Evolutionary conservation across 192 early-diverging fungal species (phyloP).

Genomic region (Chytriomyces sp.): DNA sequence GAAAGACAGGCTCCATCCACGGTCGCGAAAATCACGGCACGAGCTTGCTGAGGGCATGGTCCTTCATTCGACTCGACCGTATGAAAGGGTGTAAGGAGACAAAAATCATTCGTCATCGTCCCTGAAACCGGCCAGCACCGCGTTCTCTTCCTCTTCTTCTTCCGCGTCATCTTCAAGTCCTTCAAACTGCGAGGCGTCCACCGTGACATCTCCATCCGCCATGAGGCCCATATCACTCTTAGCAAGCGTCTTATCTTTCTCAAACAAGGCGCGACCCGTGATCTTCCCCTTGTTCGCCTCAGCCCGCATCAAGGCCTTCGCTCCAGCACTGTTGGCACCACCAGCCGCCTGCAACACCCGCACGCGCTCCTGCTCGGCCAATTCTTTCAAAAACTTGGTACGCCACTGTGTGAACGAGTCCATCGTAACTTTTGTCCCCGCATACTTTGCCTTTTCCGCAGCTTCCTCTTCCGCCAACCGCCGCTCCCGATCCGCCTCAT

Average conservation of each 20-base stretch:
- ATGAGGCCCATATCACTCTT: constrained; percentile 78
- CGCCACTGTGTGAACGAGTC: constrained; percentile 83
- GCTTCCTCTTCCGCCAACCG: constrained; percentile 61
- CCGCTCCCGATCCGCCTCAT: constrained; percentile 34
- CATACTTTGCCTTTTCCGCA: constrained; percentile 72
- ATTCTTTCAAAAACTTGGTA: constrained; percentile 73
- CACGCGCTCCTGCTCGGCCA: constrained; percentile 34
- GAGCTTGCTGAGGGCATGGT: no score
- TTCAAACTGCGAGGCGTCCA: constrained; percentile 63
- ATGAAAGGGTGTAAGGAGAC: background rate
- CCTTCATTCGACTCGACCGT: no score
- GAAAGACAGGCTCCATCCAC: no score
- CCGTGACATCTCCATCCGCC: constrained; percentile 83
- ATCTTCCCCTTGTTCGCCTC: constrained; percentile 41
- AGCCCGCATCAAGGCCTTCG: constrained; percentile 12
- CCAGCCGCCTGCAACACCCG: constrained; percentile 4
- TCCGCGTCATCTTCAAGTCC: constrained; percentile 53
- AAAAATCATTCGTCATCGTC: constrained; percentile 37
- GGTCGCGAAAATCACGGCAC: no score
- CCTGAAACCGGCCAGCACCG: constrained; percentile 41
- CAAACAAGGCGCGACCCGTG: constrained; percentile 86
- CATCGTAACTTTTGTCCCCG: constrained; percentile 81
- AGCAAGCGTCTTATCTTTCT: constrained; percentile 83
- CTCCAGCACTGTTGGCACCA: constrained; percentile 34
- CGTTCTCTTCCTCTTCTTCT: constrained; percentile 62